Evolutionary conservation across 225 moss, liverwort and hornwort genomes (phyloP), one percentile per base, ranked within the genome.

Genomic region (Bryum argenteum): DNA sequence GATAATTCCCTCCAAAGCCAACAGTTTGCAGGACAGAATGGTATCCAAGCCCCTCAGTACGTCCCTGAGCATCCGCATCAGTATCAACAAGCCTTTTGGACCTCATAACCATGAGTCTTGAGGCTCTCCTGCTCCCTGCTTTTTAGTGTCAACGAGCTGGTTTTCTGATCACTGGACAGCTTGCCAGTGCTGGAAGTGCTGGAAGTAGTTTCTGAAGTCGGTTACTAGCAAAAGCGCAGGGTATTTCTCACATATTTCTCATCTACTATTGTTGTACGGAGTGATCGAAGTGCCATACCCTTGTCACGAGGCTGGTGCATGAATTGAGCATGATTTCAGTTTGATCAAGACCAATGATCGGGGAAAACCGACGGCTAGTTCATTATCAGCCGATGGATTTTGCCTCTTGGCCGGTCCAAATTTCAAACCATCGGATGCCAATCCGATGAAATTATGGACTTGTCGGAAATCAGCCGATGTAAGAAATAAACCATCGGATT

Each of bases 11-110:
- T 77, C 11, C 71, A 75, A 64, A 65, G 59, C 19, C 81, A 75
- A n/a, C 78, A 72, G 19, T 83, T 73, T 43, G 50, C 74, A 26
- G 58, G 64, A 11, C 75, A 77, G 38, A 77, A 62, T 70, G 72
- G 66, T 45, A 6, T 66, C 3, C 77, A 71, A 54, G 44, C 59
- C 45, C 73, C 70, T 20, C 76, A 69, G 45, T 69, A 80, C 9
- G 65, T 77, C 24, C 74, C 80, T 66, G 71, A 80, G 70, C 76
- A 79, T 55, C 64, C 63, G 72, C 83, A 80, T 43, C 73, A 80
- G 60, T 72, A 56, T 59, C 73, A 76, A 24, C 76, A 76, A 74
- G 73, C 66, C 45, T 77, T 74, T 66, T 84, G 84, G 80, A 57
- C 84, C 23, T 77, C 80, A 8, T 77, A 58, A 77, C 21, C 18